Evolutionary conservation across 108 stramenopile genomes (phyloP), one percentile per base, ranked within the genome.

Genomic region (Seminavis robusta): DNA sequence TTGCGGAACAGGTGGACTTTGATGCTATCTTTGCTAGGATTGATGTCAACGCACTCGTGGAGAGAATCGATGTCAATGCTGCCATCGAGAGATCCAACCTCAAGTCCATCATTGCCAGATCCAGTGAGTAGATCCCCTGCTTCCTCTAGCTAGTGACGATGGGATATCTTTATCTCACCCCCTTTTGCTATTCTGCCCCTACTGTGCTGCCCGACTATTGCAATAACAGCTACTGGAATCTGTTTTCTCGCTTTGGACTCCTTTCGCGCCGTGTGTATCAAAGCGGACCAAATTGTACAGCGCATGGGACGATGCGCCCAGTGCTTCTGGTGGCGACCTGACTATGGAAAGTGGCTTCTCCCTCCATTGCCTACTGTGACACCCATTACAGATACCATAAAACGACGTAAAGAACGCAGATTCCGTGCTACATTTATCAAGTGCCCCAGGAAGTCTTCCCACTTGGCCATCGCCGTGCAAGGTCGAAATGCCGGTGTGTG

Each of bases 61-160:
- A 26, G n/a, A 23, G 47, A 3, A 10, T 24, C 10, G 47, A 48
- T 48, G 28, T 24, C 21, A 28, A 24, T 26, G 47, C 17, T 27
- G 25, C 24, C 47, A 48, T 48, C 28, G 47, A 48, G 24, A 23
- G 26, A 48, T 48, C 47, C 21, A 48, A 28, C 28, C 28, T 42
- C 4, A 4, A 21, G 4, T 4, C 41, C 20, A 42, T 42, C 9
- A 21, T 42, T 4, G 41, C 41, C 17, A 17, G 41, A 42, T 42
- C 41, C 9, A 42, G 41, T 42, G 21, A 4, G 41, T 42, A 21
- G 20, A 7, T 42, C 41, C 3, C 10, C 13, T 13, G 13, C 36
- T 21, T 21, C 3, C n/a, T n/a, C n/a, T n/a, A n/a, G n/a, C n/a
- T n/a, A n/a, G n/a, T n/a, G n/a, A n/a, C n/a, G n/a, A n/a, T n/a